Conservation (phyloP, 768 basidiomycete genomes). For the Tephrocybe sp. region DNA sequence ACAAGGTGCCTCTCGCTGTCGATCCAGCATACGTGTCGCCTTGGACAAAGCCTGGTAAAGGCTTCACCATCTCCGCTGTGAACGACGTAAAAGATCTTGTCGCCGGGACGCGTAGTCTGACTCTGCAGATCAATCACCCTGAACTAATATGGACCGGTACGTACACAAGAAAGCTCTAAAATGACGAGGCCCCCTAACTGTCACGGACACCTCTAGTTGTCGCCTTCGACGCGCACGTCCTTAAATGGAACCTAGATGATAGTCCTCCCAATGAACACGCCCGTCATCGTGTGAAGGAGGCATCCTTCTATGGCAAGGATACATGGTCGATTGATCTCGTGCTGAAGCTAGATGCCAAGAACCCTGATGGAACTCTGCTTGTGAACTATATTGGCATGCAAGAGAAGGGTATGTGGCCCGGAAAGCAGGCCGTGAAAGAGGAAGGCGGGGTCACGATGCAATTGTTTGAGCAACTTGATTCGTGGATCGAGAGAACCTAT, state of each 20-base stretch:
- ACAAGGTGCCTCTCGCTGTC: constrained; percentile 67
- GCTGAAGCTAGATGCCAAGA: constrained; percentile 45
- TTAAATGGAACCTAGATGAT: constrained; percentile 79
- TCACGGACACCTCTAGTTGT: constrained; percentile 49
- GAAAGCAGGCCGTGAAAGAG: constrained; percentile 50
- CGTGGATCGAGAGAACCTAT: constrained; percentile 66
- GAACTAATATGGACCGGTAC: constrained; percentile 84
- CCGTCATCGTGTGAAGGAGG: constrained; percentile 91
- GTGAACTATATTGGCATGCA: constrained; percentile 83
- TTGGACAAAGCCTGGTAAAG: constrained; percentile 35
- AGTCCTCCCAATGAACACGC: constrained; percentile 72
- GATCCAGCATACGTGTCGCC: constrained; percentile 49
- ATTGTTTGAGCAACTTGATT: constrained; percentile 73
- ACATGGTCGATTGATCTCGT: constrained; percentile 73
- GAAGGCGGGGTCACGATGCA: constrained; percentile 59
- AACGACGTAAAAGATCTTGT: constrained; percentile 52
- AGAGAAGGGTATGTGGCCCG: constrained; percentile 85
- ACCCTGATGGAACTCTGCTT: constrained; percentile 33
- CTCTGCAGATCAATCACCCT: constrained; percentile 70
- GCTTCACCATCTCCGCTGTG: constrained; percentile 55
- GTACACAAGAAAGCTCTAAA: not conserved
- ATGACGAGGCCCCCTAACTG: not conserved
- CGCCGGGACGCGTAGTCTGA: constrained; percentile 67
- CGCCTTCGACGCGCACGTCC: constrained; percentile 87
- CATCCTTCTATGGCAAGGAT: constrained; percentile 77